Evolutionary conservation across 257 asterid genomes (phyloP).

Genomic region (Penstemon davidsonii): DNA sequence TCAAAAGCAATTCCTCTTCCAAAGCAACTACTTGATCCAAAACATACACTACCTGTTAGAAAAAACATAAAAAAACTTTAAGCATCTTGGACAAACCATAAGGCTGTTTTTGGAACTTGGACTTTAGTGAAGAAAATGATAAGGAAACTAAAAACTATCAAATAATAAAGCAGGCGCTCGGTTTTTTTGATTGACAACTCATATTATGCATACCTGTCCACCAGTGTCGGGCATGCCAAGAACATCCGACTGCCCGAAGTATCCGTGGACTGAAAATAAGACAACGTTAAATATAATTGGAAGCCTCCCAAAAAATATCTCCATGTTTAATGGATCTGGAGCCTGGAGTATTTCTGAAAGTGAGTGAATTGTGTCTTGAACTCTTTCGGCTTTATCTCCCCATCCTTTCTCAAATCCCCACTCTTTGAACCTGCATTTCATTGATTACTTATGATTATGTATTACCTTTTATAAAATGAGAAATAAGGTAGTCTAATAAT

Average conservation of each 20-base stretch:
- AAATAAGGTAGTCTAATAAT: background rate
- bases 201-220: constrained; percentile 61
- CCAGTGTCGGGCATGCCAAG: constrained; percentile 98
- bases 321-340: constrained; percentile 68
- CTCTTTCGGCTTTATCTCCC: constrained; percentile 88
- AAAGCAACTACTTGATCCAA: constrained; percentile 92
- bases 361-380: constrained; percentile 66
- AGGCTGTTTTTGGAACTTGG: background rate
- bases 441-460: background rate
- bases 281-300: constrained; percentile 76
- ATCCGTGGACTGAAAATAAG: constrained; percentile 81
- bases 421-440: constrained; percentile 63
- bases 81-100: background rate
- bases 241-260: constrained; percentile 85
- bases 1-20: constrained; percentile 77
- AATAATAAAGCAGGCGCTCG: no score
- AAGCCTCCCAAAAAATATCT: constrained; percentile 69
- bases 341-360: constrained; percentile 83
- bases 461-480: constrained; percentile 1
- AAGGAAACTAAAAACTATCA: no score
- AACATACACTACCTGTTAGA: constrained; percentile 76
- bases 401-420: constrained; percentile 96
- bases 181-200: background rate
- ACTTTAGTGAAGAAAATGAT: no score
- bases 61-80: background rate